Conservation (phyloP, 306 rosid species). For the Dryas alaskensis region DNA sequence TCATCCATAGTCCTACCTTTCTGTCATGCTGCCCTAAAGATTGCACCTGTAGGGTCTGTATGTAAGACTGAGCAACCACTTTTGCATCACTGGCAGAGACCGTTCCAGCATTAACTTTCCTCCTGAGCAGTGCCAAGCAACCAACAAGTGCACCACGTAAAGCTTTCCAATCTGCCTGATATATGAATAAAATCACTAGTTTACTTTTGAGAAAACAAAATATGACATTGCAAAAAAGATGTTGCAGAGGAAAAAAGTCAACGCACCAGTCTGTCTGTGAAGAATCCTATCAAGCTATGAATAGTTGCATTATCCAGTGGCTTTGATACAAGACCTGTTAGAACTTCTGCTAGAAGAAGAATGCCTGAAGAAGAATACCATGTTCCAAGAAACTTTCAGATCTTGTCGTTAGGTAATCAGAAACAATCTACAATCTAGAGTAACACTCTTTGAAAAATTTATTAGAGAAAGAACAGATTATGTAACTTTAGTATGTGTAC, state of each 20-base stretch:
- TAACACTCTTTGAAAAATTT: neutral
- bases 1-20: constrained; percentile 46
- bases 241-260: constrained; percentile 17
- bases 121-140: constrained; percentile 76
- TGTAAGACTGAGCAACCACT: constrained; percentile 58
- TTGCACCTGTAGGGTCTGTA: constrained; percentile 70
- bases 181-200: constrained; percentile 25
- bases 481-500: neutral
- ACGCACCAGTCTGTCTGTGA: constrained; percentile 88
- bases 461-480: neutral
- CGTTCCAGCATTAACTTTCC: constrained; percentile 58
- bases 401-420: neutral
- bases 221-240: neutral
- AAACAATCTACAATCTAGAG: neutral
- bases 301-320: constrained; percentile 56
- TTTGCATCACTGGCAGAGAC: constrained; percentile 66
- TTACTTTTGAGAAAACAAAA: constrained; percentile 1
- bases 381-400: constrained; percentile 25
- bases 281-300: constrained; percentile 75
- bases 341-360: constrained; percentile 85
- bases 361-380: constrained; percentile 50
- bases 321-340: constrained; percentile 53
- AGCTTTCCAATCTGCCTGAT: constrained; percentile 99
- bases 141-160: constrained; percentile 93
- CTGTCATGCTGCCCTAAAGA: constrained; percentile 86